Conservation (phyloP, 2,329 filamentous ascomycete genomes). For the Raffaelea ambrosiae region DNA sequence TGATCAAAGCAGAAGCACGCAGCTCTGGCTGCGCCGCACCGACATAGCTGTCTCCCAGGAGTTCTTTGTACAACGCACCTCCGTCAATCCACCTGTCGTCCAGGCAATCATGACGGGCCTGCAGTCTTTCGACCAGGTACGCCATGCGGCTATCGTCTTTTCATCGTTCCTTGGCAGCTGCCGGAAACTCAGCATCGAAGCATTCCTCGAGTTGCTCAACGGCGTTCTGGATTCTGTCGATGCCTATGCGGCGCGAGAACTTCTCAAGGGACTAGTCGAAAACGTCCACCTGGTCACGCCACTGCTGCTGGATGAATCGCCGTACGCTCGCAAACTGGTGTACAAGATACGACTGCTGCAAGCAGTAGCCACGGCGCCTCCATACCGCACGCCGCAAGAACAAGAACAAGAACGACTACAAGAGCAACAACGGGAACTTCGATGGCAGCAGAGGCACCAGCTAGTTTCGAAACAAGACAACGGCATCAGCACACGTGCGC, state of each 20-base stretch:
- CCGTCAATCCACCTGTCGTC: conserved; percentile 28
- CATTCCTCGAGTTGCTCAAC: conserved; percentile 32
- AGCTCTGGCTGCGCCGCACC: conserved; percentile 18
- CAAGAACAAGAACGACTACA: too few species aligned
- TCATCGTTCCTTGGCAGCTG: conserved; percentile 13
- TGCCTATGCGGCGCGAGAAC: conserved; percentile 21
- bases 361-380: conserved; percentile 6
- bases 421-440: too few species aligned
- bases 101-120: conserved; percentile 40
- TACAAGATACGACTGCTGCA: conserved; percentile 10
- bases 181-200: conserved; percentile 28
- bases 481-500: too few species aligned
- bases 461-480: too few species aligned
- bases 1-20: conserved; percentile 11
- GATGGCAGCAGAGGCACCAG: too few species aligned
- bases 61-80: conserved; percentile 31
- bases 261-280: conserved; percentile 22
- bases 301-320: conserved; percentile 7
- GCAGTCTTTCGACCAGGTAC: conserved; percentile 35
- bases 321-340: conserved; percentile 5
- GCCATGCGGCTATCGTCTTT: conserved; percentile 34
- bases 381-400: too few species aligned
- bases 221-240: conserved; percentile 33
- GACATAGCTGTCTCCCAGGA: conserved; percentile 19
- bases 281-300: conserved; percentile 15